Evolutionary conservation across 2,329 filamentous ascomycete species (phyloP).

Genomic region (Alternaria hordeiaustralica): DNA sequence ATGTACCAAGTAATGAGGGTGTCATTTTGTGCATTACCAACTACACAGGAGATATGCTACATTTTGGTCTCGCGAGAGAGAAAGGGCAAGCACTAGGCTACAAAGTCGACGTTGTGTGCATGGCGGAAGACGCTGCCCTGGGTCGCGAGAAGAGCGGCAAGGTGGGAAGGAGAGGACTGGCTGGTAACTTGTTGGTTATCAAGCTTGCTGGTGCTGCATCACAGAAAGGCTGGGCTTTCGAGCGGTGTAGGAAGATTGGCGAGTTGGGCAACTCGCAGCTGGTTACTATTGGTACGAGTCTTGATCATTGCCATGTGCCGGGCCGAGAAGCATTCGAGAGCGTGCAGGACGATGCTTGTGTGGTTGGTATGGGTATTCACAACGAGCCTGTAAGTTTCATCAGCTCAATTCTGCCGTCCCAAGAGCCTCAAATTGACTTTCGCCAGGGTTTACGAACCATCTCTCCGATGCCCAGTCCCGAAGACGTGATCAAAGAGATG

Average conservation of each 20-base stretch:
- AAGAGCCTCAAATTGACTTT: no score
- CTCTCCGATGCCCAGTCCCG: constrained; percentile 56
- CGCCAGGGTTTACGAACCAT: constrained; percentile 55
- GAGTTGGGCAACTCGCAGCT: constrained; percentile 53
- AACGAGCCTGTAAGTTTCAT: constrained; percentile 54
- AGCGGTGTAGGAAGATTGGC: constrained; percentile 54
- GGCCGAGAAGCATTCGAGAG: constrained; percentile 59
- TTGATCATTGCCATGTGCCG: constrained; percentile 62
- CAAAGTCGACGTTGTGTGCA: constrained; percentile 55
- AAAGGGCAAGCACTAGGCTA: constrained; percentile 55
- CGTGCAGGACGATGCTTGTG: constrained; percentile 49
- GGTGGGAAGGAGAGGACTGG: constrained; percentile 57
- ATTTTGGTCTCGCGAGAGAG: constrained; percentile 58
- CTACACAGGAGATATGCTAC: constrained; percentile 58
- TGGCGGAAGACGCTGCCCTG: constrained; percentile 58
- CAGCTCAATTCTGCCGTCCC: no score
- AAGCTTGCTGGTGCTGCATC: constrained; percentile 57
- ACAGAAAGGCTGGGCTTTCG: constrained; percentile 53
- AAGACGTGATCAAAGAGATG: constrained; percentile 57
- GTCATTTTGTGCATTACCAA: constrained; percentile 59
- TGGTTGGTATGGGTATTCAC: constrained; percentile 59
- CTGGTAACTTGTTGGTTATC: constrained; percentile 59
- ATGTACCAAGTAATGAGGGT: constrained; percentile 54
- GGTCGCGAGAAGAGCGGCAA: constrained; percentile 58
- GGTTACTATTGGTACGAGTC: constrained; percentile 58